Evolutionary conservation across 345 rosid species (phyloP).

Genomic region (Physaria fendleri): DNA sequence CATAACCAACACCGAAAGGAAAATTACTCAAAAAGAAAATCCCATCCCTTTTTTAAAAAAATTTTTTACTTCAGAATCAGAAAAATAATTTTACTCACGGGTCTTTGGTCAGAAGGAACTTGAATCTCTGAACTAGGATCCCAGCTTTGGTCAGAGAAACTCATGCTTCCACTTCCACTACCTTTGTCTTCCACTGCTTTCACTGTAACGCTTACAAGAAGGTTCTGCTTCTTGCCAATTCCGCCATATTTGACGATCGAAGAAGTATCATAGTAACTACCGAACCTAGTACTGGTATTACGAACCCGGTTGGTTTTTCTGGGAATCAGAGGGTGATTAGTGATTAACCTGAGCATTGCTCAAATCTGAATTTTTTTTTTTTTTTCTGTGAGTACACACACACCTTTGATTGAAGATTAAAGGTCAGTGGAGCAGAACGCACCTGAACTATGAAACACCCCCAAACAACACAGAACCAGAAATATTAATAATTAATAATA

Average conservation of each 20-base stretch:
- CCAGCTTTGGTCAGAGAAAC: slow-evolving; percentile 69
- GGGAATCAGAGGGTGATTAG: slow-evolving; percentile 47
- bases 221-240: slow-evolving; percentile 9
- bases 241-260: slow-evolving; percentile 27
- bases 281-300: slow-evolving; percentile 39
- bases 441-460: slow-evolving; percentile 9
- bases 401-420: slow-evolving; percentile 15
- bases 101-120: slow-evolving; percentile 92
- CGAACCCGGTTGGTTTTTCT: slow-evolving; percentile 18
- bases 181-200: slow-evolving; percentile 63
- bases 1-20: not conserved
- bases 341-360: slow-evolving; percentile 58
- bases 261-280: slow-evolving; percentile 37
- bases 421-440: slow-evolving; percentile 37
- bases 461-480: slow-evolving; percentile 9
- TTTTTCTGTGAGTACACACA: not conserved
- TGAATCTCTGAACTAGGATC: slow-evolving; percentile 75
- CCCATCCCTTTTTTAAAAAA: no score
- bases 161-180: slow-evolving; percentile 44
- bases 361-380: not conserved
- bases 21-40: not conserved
- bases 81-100: slow-evolving; percentile 38
- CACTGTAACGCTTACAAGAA: slow-evolving; percentile 31
- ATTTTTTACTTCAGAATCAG: not conserved
- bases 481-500: not conserved